Evolutionary conservation across 306 rosid genomes (phyloP).

Genomic region (Glycine soja): DNA sequence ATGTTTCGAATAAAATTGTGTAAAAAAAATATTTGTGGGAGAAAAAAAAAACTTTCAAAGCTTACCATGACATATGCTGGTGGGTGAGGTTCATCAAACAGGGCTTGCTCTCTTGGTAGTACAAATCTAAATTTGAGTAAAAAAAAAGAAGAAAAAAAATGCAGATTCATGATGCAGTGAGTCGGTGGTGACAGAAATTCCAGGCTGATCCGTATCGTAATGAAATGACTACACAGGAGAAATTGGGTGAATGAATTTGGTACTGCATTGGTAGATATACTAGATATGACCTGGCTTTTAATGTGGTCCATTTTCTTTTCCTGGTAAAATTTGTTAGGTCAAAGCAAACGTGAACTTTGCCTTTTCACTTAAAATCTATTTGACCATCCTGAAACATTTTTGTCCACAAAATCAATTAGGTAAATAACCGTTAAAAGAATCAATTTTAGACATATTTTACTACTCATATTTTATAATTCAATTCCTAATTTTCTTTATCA

Average conservation of each 20-base stretch:
- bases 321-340: slow-evolving; percentile 31
- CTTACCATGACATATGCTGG: slow-evolving; percentile 32
- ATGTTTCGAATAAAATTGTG: background rate
- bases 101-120: background rate
- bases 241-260: slow-evolving; percentile 38
- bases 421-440: background rate
- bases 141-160: background rate
- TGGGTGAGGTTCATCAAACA: slow-evolving; percentile 40
- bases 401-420: slow-evolving; percentile 31
- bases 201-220: background rate
- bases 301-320: slow-evolving; percentile 1
- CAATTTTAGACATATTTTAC: background rate
- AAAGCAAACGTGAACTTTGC: slow-evolving; percentile 20
- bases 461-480: background rate
- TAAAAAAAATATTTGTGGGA: background rate
- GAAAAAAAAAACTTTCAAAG: background rate
- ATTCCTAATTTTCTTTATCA: background rate
- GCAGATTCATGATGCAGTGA: slow-evolving; percentile 38
- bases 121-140: too few relatives aligned
- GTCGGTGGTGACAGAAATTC: slow-evolving; percentile 38
- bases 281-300: slow-evolving; percentile 18
- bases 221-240: slow-evolving; percentile 33
- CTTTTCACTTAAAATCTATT: slow-evolving; percentile 33
- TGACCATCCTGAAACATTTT: slow-evolving; percentile 20
- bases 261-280: background rate